A percentile compares a stretch with the other conserved stretches of the same genome.
These are phyloP conservation scores for Candida nonsorbophila DNA, from an alignment of 805 yeast species.

Conservation along the genomic window DNA sequence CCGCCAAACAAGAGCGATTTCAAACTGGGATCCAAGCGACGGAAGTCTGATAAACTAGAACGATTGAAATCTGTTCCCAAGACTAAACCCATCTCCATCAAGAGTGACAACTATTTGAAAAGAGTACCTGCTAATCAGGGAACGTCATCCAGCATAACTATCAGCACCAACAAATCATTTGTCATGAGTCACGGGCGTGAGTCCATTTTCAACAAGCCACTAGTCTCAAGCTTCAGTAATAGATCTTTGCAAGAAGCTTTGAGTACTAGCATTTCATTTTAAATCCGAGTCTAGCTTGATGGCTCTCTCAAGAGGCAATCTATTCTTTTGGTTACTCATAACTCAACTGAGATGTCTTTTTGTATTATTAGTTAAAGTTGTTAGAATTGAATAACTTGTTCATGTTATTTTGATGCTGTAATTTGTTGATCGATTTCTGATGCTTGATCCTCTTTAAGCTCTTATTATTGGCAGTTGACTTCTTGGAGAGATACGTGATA, in stretches of 20 bases:
- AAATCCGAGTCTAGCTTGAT: background rate
- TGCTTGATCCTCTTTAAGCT: conserved; percentile 20
- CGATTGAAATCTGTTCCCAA: conserved; percentile 9
- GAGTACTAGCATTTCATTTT: conserved; percentile 10
- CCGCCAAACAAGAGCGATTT: conserved; percentile 1
- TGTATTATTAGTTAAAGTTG: too few relatives aligned
- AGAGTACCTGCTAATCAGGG: conserved; percentile 25
- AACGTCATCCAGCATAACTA: conserved; percentile 34
- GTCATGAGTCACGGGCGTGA: conserved; percentile 40
- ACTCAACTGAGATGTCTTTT: too few relatives aligned
- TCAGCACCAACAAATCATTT: conserved; percentile 38
- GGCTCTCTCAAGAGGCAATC: conserved; percentile 1
- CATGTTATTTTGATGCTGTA: conserved; percentile 13
- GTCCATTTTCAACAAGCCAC: conserved; percentile 27
- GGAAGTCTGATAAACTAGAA: conserved; percentile 6
- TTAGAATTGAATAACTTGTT: too few relatives aligned
- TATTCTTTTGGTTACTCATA: background rate
- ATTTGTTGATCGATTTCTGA: conserved; percentile 16
- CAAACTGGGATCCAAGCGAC: too few relatives aligned
- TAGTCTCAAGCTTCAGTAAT: conserved; percentile 39
- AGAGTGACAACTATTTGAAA: conserved; percentile 23
- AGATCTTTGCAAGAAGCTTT: conserved; percentile 46
- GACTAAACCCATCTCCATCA: conserved; percentile 18
- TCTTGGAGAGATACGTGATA: conserved; percentile 47
- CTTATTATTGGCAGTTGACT: conserved; percentile 15